Evolutionary conservation across 2,329 filamentous ascomycete genomes (phyloP).

Genomic region (Coniochaeta sp.): DNA sequence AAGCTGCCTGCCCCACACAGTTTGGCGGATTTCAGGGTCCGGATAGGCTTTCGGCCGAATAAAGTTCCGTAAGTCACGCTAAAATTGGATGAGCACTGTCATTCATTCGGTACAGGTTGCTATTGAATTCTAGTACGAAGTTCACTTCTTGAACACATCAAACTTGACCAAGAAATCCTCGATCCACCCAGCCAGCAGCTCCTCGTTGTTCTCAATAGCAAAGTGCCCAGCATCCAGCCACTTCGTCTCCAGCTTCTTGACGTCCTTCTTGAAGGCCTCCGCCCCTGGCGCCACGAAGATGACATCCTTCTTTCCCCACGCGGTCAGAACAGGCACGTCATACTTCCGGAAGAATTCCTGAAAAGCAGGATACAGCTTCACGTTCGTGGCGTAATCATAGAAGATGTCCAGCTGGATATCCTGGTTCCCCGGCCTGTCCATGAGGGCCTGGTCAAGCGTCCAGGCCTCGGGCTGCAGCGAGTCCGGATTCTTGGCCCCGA

Average conservation of each 20-base stretch:
- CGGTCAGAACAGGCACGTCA: conserved; percentile 45
- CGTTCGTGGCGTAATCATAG: conserved; percentile 49
- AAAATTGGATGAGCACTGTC: background rate
- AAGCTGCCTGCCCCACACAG: background rate
- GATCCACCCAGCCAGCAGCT: conserved; percentile 19
- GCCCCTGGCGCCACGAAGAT: conserved; percentile 45
- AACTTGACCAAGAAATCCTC: conserved; percentile 19
- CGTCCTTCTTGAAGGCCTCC: conserved; percentile 45
- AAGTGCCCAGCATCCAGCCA: conserved; percentile 52
- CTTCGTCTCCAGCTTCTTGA: conserved; percentile 37
- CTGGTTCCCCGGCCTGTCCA: conserved; percentile 40
- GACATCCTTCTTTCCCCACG: conserved; percentile 51
- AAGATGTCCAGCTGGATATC: conserved; percentile 51
- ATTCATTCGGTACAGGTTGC: too few species aligned
- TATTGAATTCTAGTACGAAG: background rate
- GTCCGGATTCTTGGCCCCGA: conserved; percentile 27
- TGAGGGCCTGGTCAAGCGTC: conserved; percentile 42
- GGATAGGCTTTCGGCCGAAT: background rate
- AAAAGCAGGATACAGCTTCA: conserved; percentile 44
- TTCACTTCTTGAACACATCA: conserved; percentile 11
- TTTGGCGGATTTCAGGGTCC: background rate
- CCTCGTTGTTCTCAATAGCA: conserved; percentile 32
- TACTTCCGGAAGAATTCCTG: conserved; percentile 46
- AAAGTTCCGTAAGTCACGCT: background rate
- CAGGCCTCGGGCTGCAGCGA: conserved; percentile 37